Evolutionary conservation across 2,329 filamentous ascomycete species (phyloP), one percentile per base, ranked within the genome.

Genomic region (Aureobasidium leucospermi): DNA sequence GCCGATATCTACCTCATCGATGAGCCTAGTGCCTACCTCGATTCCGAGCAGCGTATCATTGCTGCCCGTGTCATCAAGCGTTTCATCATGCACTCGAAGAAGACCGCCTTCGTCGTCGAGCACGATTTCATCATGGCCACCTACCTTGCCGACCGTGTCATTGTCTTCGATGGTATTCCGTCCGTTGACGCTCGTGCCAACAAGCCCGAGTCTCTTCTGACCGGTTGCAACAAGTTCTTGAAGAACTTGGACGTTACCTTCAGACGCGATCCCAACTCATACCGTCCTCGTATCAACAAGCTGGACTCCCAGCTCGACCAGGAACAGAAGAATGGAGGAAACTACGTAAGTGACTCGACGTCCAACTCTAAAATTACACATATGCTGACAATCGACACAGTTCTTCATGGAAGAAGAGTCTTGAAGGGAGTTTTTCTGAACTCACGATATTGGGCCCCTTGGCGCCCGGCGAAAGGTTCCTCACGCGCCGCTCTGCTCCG

Each of bases 1-100:
- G 94, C 94, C 60, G 94, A 99, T 70, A 96, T 99, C 71, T 99
- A 99, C 76, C 82, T 99, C 65, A 99, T 99, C 70, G 94, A 99
- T 72, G 94, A 99, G 79, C 94, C 94, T 48, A 94, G 89, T 67
- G 92, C 92, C 64, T 99, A 99, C 76, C 88, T 99, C 61, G 94
- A 99, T 75, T 97, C 94, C 52, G 94, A 99, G 79, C 94, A 99
- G 79, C 93, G 94, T 88, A 96, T 99, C 71, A 87, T 99, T 68
- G 93, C 92, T 63, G 88, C 93, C 47, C 88, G 92, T 72, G 95
- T 99, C 73, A 99, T 99, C 80, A 99, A 99, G 83, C 88, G 94
- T 66, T 99, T 96, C 83, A 99, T 99, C 77, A 99, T 99, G 94
- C 93, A 99, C 81, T 87, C 91, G 69, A 97, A 97, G 86, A 97